These are phyloP conservation scores for Iberis pinnata DNA, from an alignment of 345 rosid species.

Conservation along the genomic window DNA sequence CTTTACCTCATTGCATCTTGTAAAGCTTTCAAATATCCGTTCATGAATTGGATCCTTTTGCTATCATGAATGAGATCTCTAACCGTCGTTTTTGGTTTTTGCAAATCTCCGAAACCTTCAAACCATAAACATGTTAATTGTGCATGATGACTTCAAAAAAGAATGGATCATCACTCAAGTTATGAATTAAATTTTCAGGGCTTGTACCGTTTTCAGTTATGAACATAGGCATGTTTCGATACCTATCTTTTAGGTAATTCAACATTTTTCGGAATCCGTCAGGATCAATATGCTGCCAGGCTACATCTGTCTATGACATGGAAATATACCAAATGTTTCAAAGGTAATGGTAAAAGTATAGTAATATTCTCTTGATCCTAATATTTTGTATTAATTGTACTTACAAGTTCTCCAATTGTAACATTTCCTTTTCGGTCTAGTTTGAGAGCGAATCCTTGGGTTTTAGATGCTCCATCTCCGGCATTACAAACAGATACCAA, in stretches of 20 bases:
- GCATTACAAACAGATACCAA: conserved; percentile 36
- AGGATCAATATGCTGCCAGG: conserved; percentile 49
- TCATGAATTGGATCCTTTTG: conserved; percentile 49
- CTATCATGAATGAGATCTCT: conserved; percentile 38
- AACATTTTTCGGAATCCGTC: conserved; percentile 44
- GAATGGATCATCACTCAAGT: no score
- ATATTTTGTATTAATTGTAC: background rate
- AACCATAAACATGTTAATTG: no score
- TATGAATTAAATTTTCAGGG: conserved; percentile 1
- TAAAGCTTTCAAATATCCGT: conserved; percentile 41
- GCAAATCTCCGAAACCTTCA: conserved; percentile 40
- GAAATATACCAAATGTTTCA: background rate
- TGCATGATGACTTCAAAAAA: background rate
- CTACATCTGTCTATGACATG: conserved; percentile 39
- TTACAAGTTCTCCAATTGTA: conserved; percentile 51
- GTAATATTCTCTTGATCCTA: background rate
- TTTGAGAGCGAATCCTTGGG: conserved; percentile 41
- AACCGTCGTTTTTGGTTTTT: conserved; percentile 12
- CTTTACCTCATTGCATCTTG: conserved; percentile 45
- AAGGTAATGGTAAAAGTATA: background rate
- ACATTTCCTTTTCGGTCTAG: conserved; percentile 35
- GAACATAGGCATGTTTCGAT: conserved; percentile 45
- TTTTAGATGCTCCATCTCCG: conserved; percentile 45
- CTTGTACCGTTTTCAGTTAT: conserved; percentile 61
- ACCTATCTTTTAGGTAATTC: conserved; percentile 44